phyloP scores from a whole-genome alignment of 1,284 basidiomycete genomes.

The Apiotrichum gamsii region DNA sequence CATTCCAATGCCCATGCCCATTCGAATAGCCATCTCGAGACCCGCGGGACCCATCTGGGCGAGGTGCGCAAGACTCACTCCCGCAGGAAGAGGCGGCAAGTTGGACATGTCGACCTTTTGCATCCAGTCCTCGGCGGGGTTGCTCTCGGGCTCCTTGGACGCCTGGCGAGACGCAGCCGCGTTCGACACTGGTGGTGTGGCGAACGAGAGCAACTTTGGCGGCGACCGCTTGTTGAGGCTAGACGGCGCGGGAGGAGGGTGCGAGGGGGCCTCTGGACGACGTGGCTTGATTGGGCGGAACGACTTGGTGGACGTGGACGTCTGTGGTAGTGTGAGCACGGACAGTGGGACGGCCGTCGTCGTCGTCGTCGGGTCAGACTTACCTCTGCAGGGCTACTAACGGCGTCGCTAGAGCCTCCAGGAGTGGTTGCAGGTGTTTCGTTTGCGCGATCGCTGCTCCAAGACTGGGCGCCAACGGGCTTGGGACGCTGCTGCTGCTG shows the following conservation, averaged over 20 bases:
- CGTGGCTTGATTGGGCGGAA: slow-evolving; percentile 24
- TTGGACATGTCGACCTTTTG: slow-evolving; percentile 10
- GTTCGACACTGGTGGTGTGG: neutral
- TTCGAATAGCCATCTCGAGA: slow-evolving; percentile 48
- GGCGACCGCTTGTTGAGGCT: slow-evolving; percentile 3
- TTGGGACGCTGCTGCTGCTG: slow-evolving; percentile 1
- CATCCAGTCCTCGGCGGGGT: slow-evolving; percentile 5
- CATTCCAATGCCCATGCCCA: slow-evolving; percentile 49
- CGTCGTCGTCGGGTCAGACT: slow-evolving; percentile 10
- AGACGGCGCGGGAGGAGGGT: slow-evolving; percentile 14
- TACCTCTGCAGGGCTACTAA: slow-evolving; percentile 32
- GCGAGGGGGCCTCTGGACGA: slow-evolving; percentile 19
- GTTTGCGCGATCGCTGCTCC: neutral
- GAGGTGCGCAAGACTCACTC: slow-evolving; percentile 40
- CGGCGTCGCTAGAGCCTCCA: slow-evolving; percentile 25
- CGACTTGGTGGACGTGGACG: slow-evolving; percentile 2
- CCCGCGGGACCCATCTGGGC: slow-evolving; percentile 41
- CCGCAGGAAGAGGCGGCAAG: slow-evolving; percentile 43
- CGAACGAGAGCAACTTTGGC: slow-evolving; percentile 5
- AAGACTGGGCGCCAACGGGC: neutral
- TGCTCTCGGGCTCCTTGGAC: slow-evolving; percentile 14
- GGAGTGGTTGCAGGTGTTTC: slow-evolving; percentile 36
- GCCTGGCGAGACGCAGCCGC: slow-evolving; percentile 9
- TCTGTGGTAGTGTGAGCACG: neutral
- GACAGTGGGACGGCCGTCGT: too few relatives aligned